Percentiles rank a stretch among this genome's conserved stretches.
Conservation (phyloP, 2,329 filamentous ascomycete genomes). For the Colletotrichum graminicola region DNA sequence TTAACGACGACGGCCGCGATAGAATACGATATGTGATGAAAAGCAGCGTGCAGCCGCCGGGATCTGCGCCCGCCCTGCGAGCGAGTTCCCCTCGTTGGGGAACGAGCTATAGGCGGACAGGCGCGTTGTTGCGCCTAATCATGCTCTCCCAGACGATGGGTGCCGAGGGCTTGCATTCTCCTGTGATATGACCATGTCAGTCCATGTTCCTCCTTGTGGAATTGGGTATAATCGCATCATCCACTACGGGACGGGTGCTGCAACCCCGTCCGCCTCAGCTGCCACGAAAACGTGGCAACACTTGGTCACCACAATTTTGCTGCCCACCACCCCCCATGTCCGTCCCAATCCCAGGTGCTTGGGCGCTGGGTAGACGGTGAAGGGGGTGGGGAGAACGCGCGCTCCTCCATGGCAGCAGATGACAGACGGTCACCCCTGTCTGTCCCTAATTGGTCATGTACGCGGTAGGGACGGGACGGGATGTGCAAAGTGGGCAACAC, state of each 20-base stretch:
- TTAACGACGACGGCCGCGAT: background rate
- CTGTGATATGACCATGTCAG: constrained; percentile 42
- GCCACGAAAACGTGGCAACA: background rate
- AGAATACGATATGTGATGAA: constrained; percentile 29
- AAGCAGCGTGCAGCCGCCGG: background rate
- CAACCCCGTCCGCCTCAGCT: background rate
- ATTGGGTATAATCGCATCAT: constrained; percentile 1
- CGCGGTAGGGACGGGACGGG: background rate
- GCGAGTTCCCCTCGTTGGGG: background rate
- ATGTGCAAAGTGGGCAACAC: background rate
- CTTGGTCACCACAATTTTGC: constrained; percentile 11
- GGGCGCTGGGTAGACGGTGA: constrained; percentile 22
- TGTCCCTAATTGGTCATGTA: background rate
- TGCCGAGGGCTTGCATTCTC: constrained; percentile 54
- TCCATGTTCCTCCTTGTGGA: background rate
- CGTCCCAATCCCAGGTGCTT: constrained; percentile 33
- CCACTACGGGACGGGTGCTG: background rate
- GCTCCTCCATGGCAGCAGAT: constrained; percentile 10
- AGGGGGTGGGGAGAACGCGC: background rate
- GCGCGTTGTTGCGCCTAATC: constrained; percentile 52
- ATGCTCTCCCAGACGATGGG: constrained; percentile 53
- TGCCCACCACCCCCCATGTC: constrained; percentile 30
- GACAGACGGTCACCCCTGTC: constrained; percentile 18
- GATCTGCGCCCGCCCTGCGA: constrained; percentile 13
- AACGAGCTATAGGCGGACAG: constrained; percentile 33